A percentile compares a stretch with the other conserved stretches of the same genome.
These are phyloP conservation scores for Candida railenensis DNA, from an alignment of 805 yeast genomes.

Conservation along the genomic window DNA sequence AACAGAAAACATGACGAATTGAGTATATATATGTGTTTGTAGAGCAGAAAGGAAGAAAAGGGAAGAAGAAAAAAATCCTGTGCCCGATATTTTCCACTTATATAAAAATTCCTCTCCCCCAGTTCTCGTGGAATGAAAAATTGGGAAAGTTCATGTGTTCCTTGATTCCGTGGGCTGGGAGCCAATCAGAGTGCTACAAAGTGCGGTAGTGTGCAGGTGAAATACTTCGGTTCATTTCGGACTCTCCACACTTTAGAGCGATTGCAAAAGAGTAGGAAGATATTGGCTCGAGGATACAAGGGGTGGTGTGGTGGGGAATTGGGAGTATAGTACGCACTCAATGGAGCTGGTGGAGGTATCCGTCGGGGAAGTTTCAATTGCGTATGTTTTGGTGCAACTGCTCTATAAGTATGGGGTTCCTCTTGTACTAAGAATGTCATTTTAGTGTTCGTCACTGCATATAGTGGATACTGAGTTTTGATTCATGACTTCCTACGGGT, in stretches of 20 bases:
- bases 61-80: background rate
- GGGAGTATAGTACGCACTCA: no score
- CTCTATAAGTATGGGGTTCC: no score
- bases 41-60: background rate
- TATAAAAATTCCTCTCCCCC: constrained; percentile 2
- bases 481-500: no score
- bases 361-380: no score
- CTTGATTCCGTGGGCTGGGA: background rate
- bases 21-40: constrained; percentile 6
- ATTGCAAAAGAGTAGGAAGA: background rate
- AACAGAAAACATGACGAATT: constrained; percentile 49
- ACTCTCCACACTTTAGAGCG: constrained; percentile 1
- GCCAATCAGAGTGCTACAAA: background rate
- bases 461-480: no score
- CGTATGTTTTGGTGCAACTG: no score
- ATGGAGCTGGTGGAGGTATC: no score
- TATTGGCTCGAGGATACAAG: background rate
- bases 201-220: constrained; percentile 1
- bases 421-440: no score
- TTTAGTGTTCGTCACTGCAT: no score
- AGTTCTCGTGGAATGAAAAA: constrained; percentile 1
- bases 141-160: background rate
- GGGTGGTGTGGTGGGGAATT: no score
- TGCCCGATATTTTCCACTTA: background rate
- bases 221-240: background rate